Evolutionary conservation across 1,284 basidiomycete genomes (phyloP).

Genomic region (Exsudoporus floridanus): DNA sequence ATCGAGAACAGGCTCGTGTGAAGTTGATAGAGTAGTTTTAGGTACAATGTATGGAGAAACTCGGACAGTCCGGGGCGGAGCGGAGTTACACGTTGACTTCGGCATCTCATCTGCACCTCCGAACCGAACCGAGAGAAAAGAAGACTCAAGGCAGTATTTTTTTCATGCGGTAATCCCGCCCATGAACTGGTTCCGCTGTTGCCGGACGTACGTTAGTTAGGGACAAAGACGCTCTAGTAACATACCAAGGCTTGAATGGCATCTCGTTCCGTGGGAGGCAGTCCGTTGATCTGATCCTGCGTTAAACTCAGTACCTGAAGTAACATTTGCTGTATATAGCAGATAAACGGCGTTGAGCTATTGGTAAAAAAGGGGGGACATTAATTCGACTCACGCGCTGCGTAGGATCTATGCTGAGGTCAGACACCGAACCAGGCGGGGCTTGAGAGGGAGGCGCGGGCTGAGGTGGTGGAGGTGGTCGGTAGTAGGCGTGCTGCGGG

Average conservation of each 20-base stretch:
- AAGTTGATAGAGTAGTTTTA: constrained; percentile 20
- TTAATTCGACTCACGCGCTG: constrained; percentile 30
- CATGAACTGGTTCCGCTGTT: constrained; percentile 52
- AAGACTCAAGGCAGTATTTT: background rate
- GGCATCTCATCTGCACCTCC: no score
- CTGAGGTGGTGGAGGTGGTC: constrained; percentile 37
- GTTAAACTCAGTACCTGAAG: constrained; percentile 86
- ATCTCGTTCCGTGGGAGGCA: constrained; percentile 80
- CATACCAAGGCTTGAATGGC: constrained; percentile 85
- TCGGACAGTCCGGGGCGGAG: background rate
- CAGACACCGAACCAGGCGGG: constrained; percentile 31
- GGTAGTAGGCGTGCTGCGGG: constrained; percentile 48
- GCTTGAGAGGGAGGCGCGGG: constrained; percentile 31
- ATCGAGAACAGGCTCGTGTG: constrained; percentile 56
- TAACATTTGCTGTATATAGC: constrained; percentile 62
- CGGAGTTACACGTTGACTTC: background rate
- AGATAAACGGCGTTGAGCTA: background rate
- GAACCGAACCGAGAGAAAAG: background rate
- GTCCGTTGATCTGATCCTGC: constrained; percentile 81
- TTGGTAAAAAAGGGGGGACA: background rate
- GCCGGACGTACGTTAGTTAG: constrained; percentile 6
- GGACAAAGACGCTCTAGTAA: constrained; percentile 4
- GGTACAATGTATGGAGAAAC: constrained; percentile 5
- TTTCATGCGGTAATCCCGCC: constrained; percentile 35
- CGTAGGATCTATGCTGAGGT: constrained; percentile 36